Base-by-base conservation (phyloP, 106 monocot genomes). In the Acanthochlamys bracteata region DNA sequence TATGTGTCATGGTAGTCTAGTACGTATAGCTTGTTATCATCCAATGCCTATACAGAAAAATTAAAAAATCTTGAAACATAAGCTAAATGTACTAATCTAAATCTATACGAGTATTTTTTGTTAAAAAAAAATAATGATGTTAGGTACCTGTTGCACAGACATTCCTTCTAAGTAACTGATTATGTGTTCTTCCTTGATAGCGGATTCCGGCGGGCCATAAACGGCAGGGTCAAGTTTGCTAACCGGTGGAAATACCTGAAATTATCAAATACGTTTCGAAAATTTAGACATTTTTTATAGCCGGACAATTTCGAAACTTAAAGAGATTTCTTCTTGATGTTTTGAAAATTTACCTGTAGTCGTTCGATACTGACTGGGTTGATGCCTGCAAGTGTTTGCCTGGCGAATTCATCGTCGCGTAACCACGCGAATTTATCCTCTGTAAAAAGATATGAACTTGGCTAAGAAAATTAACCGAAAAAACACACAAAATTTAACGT, bases 211-310 rank as follows among this genome's bases (percentile, higher is more conserved):
- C 7, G 82, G 72, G 8, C 92, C 88, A 65, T 93, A 88, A 20
- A 88, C 66, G 0, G 39, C 16, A 8, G 88, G 88, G 66, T 93
- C 88, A 7, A 93, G 78, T 47, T 88, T 88, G 82, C 92, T 93
- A 1, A 63, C 68, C 4, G 82, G 25, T 10, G 92, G 92, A 24
- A 93, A 78, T 68, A 82, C 80, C 92, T 92, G 76, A 56, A 74
- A 39, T 4, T 33, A 55, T 9, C 14, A 39, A 55, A 43, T 54
- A 24, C 4, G 53, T 20, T 66, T 27, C 9, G 33, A 1, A 33
- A 33, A 33, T 3, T 3, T 49, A 4, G 49, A 49, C n/a, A 33
- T 33, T 33, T 3, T 3, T 33, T 33, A 6, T 3, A 33, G n/a
- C n/a, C n/a, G n/a, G n/a, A 33, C 1, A 33, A 33, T 33, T 33